Conservation (phyloP, 495 filamentous ascomycete genomes). For the Cercophora sp. region DNA sequence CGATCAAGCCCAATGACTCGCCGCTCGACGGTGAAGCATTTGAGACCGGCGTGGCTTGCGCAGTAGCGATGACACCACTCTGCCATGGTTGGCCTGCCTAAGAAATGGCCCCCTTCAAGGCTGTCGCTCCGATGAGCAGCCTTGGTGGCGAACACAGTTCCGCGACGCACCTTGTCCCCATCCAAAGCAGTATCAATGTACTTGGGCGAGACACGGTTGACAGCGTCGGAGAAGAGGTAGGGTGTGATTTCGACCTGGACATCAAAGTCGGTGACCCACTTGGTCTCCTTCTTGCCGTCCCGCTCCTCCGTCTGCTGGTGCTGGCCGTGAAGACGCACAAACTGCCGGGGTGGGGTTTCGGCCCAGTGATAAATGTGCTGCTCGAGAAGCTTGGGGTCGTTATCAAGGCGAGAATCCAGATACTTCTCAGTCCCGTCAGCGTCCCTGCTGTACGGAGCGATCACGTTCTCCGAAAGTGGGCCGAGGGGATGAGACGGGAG, state of each 20-base stretch:
- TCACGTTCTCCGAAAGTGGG: neutral
- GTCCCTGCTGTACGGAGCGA: conserved; percentile 13
- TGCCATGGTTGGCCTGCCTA: conserved; percentile 38
- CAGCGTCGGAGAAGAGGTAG: conserved; percentile 42
- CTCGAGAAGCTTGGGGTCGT: conserved; percentile 39
- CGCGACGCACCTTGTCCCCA: conserved; percentile 37
- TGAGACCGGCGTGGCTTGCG: conserved; percentile 44
- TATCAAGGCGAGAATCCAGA: conserved; percentile 36
- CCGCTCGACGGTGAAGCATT: conserved; percentile 50
- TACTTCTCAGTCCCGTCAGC: conserved; percentile 30
- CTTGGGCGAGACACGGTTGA: conserved; percentile 24
- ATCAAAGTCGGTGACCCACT: conserved; percentile 48
- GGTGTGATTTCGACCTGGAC: conserved; percentile 48
- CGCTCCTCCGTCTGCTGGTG: conserved; percentile 44
- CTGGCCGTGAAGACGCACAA: conserved; percentile 45
- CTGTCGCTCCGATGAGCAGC: conserved; percentile 37
- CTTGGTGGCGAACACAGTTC: conserved; percentile 36
- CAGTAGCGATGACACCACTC: conserved; percentile 58
- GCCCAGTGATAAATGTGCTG: conserved; percentile 39
- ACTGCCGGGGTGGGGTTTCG: conserved; percentile 41
- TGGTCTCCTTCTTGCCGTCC: conserved; percentile 42
- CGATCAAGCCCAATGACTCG: conserved; percentile 50
- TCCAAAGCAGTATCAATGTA: conserved; percentile 37
- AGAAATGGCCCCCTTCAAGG: conserved; percentile 33
- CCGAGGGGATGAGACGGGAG: conserved; percentile 8